Evolutionary conservation across 129 eudicot genomes (phyloP), one percentile per base, ranked within the genome.

Genomic region (Flaveria brownii): DNA sequence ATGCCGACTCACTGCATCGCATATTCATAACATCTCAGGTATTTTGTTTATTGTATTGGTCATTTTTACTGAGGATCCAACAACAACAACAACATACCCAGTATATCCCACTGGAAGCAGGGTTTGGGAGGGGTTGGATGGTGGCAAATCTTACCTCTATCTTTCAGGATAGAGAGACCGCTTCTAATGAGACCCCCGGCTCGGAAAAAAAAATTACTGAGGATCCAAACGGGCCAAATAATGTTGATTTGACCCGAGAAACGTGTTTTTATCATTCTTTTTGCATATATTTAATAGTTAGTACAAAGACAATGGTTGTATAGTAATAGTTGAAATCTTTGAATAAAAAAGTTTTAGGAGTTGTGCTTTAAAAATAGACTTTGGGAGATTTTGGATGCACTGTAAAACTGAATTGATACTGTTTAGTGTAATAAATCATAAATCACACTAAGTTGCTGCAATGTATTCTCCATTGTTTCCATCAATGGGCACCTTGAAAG

Each of bases 21-120:
- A 88, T 94, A 87, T 94, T 94, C 70, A 84, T 94, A 73, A 94
- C 99, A 57, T 94, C 99, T 71, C 99, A 94, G 99, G 99, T 94
- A 86, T 72, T 67, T 69, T 39, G 7, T 49, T 75, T 57, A 33
- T 33, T 47, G 2, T 47, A 13, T 2, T n/a, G 54, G 54, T 47
- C 17, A 13, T 47, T 47, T 47, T 0, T 47, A n/a, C n/a, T n/a
- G n/a, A n/a, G n/a, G n/a, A n/a, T n/a, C n/a, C n/a, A n/a, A n/a
- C n/a, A n/a, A n/a, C n/a, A n/a, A n/a, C n/a, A n/a, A n/a, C n/a
- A n/a, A n/a, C n/a, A n/a, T n/a, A n/a, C n/a, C n/a, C n/a, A n/a
- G n/a, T n/a, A n/a, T n/a, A n/a, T n/a, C n/a, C n/a, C n/a, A n/a
- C n/a, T n/a, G n/a, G n/a, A n/a, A n/a, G n/a, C n/a, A n/a, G n/a